These are phyloP conservation scores for Simplicillium sp. DNA, from an alignment of 2,329 filamentous ascomycete species.

Conservation along the genomic window DNA sequence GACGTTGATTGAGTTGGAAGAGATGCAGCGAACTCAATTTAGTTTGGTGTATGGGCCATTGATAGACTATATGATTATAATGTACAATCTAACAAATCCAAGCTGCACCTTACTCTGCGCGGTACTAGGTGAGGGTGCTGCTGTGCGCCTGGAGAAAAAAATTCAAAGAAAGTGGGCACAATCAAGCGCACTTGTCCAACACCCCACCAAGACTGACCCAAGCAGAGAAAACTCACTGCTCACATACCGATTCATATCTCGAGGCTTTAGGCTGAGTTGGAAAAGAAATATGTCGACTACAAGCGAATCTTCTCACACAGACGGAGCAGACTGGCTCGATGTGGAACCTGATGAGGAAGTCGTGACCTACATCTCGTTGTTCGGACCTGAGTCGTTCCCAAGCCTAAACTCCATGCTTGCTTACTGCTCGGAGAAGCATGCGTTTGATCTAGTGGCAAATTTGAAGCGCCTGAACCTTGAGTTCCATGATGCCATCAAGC, in stretches of 20 bases:
- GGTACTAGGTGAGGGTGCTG: too few relatives aligned
- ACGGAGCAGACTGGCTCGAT: slow-evolving; percentile 42
- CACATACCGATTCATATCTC: too few relatives aligned
- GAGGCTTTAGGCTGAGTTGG: not conserved
- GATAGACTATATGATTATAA: too few relatives aligned
- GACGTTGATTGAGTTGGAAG: slow-evolving; percentile 36
- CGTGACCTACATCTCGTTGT: slow-evolving; percentile 55
- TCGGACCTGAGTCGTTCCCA: slow-evolving; percentile 57
- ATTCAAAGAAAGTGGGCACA: too few relatives aligned
- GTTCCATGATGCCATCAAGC: slow-evolving; percentile 63
- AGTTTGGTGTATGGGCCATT: not conserved
- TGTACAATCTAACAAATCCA: too few relatives aligned
- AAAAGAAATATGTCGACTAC: slow-evolving; percentile 16
- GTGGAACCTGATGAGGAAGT: slow-evolving; percentile 54
- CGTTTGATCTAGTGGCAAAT: slow-evolving; percentile 57
- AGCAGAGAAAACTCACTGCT: not conserved
- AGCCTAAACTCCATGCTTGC: slow-evolving; percentile 56
- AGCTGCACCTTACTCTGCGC: too few relatives aligned
- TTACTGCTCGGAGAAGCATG: slow-evolving; percentile 56
- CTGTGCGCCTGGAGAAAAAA: too few relatives aligned
- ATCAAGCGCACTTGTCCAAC: too few relatives aligned
- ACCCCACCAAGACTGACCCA: not conserved
- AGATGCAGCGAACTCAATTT: slow-evolving; percentile 4
- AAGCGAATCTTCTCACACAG: slow-evolving; percentile 18
- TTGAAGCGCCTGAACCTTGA: slow-evolving; percentile 53